Base-by-base conservation (phyloP, 2,329 filamentous ascomycete species). In the Ceratocystis eucalypticola region DNA sequence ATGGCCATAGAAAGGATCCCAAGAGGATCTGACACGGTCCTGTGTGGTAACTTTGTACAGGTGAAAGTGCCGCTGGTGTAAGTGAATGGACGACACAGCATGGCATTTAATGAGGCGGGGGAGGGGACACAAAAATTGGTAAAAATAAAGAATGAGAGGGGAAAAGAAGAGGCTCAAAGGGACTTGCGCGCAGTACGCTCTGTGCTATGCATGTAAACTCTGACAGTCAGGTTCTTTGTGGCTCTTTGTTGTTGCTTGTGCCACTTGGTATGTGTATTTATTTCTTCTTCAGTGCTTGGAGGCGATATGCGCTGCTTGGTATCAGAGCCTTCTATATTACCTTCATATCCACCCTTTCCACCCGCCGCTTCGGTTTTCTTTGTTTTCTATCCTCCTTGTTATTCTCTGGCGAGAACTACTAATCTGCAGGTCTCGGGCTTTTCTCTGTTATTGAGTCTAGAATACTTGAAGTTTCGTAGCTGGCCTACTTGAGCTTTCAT, bases 11-110 rank as follows among this genome's bases (percentile, higher is more conserved):
- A 30, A 33, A 30, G 53, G 53, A 37, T 57, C 25, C 22, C 5
- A 22, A 20, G 7, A 57, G 53, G 53, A 57, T 57, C 53, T 57
- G 53, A 33, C 53, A 57, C 53, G 17, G 33, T 17, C 53, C 22
- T 57, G 53, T 3, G 7, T 33, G 12, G 53, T n/a, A 17, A 20
- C 17, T 37, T 55, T 33, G 53, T 17, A n/a, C 28, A 57, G 33
- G 53, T 30, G 15, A n/a, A 22, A 30, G n/a, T 57, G 22, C 53
- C 53, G 53, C 53, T n/a, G 53, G 53, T 57, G 53, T 57, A 57
- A 57, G 53, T 33, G 12, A 17, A 33, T 57, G 10, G 53, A 33
- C 53, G 53, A 10, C 53, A 30, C 53, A 8, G 10, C 57, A 61
- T 61, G 57, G 30, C 6, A 22, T 41, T 41, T 22, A 17, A 33